Base-by-base conservation (phyloP, 441 rosid genomes). In the Cnidoscolus chayamansa region DNA sequence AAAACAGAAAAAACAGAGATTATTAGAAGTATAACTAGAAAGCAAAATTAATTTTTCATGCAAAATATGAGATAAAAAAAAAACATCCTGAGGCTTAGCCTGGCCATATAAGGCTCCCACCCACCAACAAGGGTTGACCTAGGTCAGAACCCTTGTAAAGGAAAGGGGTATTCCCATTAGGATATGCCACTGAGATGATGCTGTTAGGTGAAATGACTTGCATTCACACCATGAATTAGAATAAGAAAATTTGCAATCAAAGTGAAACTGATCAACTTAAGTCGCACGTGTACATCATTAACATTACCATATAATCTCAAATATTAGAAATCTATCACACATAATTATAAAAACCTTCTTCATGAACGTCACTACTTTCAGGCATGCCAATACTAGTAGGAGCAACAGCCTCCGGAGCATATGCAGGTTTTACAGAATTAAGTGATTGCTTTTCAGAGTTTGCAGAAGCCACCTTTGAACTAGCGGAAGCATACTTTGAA, bases 361-460 rank as follows among this genome's bases (percentile, higher is more conserved):
- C 93, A 55, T 81, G 82, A 63, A 74, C 78, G 77, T 72, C 81
- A 76, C 83, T 72, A 82, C 82, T 93, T 75, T 93, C 89, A 51
- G 84, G 82, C 76, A 79, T 83, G 72, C 67, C 70, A 37, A 85
- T 90, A 64, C 71, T 74, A 55, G 57, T 68, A 3, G 76, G 76
- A 75, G 80, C 79, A 40, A 81, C 70, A 68, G 78, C 78, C 74
- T 82, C 81, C 0, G 81, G 62, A 7, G 68, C 77, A 63, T 84
- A 61, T 48, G 81, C 81, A 80, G 80, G 77, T 79, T 86, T 86
- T 68, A 77, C 78, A 62, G 81, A 61, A 78, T 57, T 70, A 72
- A 40, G 51, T 5, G 71, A 69, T 13, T 17, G 83, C 59, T 81
- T 86, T 62, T 83, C 78, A 51, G 84, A 62, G 73, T 25, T 76